Evolutionary conservation across 495 filamentous ascomycete genomes (phyloP).

Genomic region (Neurospora terricola): DNA sequence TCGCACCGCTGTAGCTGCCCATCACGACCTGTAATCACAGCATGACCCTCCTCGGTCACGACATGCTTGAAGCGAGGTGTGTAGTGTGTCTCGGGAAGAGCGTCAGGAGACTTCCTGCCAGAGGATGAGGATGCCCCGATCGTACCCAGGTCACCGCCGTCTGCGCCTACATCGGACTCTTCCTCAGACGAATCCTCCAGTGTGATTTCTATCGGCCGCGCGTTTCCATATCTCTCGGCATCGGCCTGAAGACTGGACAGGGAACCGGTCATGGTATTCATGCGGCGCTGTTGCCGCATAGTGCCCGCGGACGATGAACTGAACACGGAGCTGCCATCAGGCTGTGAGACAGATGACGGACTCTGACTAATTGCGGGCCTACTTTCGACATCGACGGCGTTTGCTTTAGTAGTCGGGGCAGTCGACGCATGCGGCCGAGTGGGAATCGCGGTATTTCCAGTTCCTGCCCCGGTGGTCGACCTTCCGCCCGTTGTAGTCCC

Average conservation of each 20-base stretch:
- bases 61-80: conserved; percentile 75
- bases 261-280: conserved; percentile 17
- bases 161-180: conserved; percentile 1
- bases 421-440: not conserved
- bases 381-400: not conserved
- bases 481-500: not conserved
- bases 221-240: conserved; percentile 12
- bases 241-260: conserved; percentile 22
- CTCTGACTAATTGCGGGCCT: not conserved
- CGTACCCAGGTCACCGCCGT: not conserved
- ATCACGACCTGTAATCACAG: conserved; percentile 71
- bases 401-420: not conserved
- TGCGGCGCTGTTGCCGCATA: conserved; percentile 4
- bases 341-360: not conserved
- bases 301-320: not conserved
- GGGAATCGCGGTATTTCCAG: not conserved
- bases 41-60: conserved; percentile 70
- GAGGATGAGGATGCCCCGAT: conserved; percentile 2
- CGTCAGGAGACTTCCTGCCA: conserved; percentile 13
- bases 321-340: not conserved
- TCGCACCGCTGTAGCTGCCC: conserved; percentile 69
- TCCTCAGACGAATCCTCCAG: conserved; percentile 27
- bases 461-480: not conserved
- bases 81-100: conserved; percentile 31
- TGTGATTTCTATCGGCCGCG: conserved; percentile 17